Conservation (phyloP, 768 basidiomycete genomes). For the Pholiota microspora region DNA sequence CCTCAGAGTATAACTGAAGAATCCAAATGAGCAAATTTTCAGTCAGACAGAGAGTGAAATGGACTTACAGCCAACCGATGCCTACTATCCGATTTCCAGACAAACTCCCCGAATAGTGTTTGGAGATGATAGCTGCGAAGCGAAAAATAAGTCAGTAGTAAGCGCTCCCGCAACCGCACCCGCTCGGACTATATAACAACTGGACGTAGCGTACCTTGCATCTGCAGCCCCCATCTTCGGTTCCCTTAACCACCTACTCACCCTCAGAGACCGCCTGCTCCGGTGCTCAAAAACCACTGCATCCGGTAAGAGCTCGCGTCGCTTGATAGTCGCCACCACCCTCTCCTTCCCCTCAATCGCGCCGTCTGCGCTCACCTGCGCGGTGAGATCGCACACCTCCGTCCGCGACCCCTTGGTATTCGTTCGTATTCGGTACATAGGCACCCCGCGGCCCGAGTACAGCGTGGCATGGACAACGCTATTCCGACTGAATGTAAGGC, state of each 20-base stretch:
- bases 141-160: neutral
- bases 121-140: conserved; percentile 3
- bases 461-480: conserved; percentile 16
- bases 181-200: no score
- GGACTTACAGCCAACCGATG: conserved; percentile 16
- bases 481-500: conserved; percentile 16
- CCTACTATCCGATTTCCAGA: conserved; percentile 12
- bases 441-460: conserved; percentile 4
- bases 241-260: conserved; percentile 18
- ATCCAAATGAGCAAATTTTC: neutral
- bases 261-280: conserved; percentile 10
- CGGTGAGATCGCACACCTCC: conserved; percentile 11
- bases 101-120: conserved; percentile 12
- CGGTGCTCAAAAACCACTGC: conserved; percentile 19
- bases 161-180: no score
- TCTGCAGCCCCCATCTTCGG: conserved; percentile 3
- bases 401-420: conserved; percentile 12
- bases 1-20: conserved; percentile 12
- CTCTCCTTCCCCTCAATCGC: neutral
- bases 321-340: conserved; percentile 15
- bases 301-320: conserved; percentile 19
- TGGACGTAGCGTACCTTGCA: no score
- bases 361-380: no score
- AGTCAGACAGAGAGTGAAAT: neutral
- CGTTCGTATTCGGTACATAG: conserved; percentile 15